Base-by-base conservation (phyloP, 1,139 yeast genomes). In the Debaryomycetaceae sp. region DNA sequence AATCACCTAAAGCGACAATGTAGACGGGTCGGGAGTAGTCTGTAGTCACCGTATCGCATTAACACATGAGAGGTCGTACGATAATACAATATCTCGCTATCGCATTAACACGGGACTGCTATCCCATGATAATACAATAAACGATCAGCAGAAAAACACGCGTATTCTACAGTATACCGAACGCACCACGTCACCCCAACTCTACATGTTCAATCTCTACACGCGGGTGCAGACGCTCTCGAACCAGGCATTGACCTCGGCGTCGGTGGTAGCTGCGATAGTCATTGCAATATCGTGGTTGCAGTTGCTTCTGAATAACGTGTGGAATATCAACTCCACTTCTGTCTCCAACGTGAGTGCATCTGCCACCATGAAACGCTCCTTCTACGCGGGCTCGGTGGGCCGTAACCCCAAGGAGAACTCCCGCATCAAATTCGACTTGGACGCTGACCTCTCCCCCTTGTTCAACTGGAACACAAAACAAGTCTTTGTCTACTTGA, bases 401-500 rank as follows among this genome's bases (percentile, higher is more conserved):
- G 68, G 68, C 36, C 73, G 80, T 27, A 70, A 69, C 37, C 77
- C 86, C 26, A 87, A 83, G 56, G 96, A 90, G 45, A 86, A 86
- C 49, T 68, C 80, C 32, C 72, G 71, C 44, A 54, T 86, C 26
- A 58, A 57, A 13, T 86, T 87, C 47, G 95, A 85, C 49, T 58
- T 90, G 33, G 73, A 73, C 7, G 69, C 68, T 2, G 70, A 64
- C 40, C 58, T 90, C 41, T 51, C 80, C 1, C 76, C 86, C 2
- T 62, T 90, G 32, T 87, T 87, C 68, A 86, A 82, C 53, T 90
- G 97, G 96, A 90, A 90, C 55, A 90, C 98, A 10, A 90, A 90
- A 48, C 98, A 90, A 53, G 74, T 90, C 14, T 87, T 90, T 49
- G 81, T 80, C 4, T 90, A 87, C 45, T 62, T 90, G 37, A 82